Evolutionary conservation across 257 asterid species (phyloP).

Genomic region (Solanum peruvianum): DNA sequence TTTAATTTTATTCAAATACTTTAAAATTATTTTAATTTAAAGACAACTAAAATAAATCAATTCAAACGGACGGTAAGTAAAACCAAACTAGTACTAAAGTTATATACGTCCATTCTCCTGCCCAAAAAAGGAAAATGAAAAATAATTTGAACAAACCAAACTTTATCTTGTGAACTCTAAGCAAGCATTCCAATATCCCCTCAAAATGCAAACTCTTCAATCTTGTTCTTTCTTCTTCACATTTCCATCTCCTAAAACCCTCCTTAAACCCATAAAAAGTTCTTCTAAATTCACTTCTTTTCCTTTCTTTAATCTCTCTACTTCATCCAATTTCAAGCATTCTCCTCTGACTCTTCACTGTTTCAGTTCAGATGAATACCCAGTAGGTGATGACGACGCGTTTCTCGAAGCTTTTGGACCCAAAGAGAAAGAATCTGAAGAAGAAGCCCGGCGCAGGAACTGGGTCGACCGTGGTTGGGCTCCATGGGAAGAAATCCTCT

Average conservation of each 20-base stretch:
- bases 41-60: too few species aligned
- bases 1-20: too few species aligned
- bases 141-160: background rate
- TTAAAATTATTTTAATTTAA: too few species aligned
- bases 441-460: constrained; percentile 70
- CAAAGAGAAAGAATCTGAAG: constrained; percentile 77
- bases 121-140: background rate
- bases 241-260: constrained; percentile 52
- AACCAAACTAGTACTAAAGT: too few species aligned
- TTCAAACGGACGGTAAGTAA: too few species aligned
- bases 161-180: background rate
- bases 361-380: constrained; percentile 71
- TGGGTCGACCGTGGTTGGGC: constrained; percentile 99
- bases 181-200: background rate
- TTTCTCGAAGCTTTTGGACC: constrained; percentile 61
- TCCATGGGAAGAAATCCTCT: constrained; percentile 94
- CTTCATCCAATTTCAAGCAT: background rate
- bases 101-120: background rate
- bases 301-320: background rate
- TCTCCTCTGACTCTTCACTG: constrained; percentile 7
- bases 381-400: constrained; percentile 71
- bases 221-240: constrained; percentile 19
- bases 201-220: constrained; percentile 44
- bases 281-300: background rate
- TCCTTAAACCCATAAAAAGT: constrained; percentile 44